Base-by-base conservation (phyloP, 2,329 filamentous ascomycete species). In the Colletotrichum sp. region DNA sequence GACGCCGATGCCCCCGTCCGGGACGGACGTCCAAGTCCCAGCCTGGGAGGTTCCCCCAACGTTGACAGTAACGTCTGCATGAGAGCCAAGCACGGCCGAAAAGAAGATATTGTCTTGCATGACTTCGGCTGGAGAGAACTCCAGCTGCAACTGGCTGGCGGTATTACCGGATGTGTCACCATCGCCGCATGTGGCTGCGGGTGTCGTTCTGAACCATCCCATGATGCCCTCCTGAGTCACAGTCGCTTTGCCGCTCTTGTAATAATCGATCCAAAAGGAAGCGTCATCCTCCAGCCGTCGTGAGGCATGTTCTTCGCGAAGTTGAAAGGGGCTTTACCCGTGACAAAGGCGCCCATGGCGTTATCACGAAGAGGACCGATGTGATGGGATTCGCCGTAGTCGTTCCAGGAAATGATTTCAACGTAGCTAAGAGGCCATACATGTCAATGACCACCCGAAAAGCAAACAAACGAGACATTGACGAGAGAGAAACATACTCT, bases 371-470 rank as follows among this genome's bases (percentile, higher is more conserved):
- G 78, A 0, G 88, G 86, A 9, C 85, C 86, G 70, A 90, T 88
- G 78, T 90, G 89, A 78, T 88, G 87, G 2, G 87, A 85, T 77
- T 90, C 89, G 21, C 88, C 88, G 73, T 84, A 90, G 76, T 91
- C 89, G 76, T 90, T 90, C 87, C 80, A 82, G n/a, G 83, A 84
- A 66, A 86, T 83, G 71, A 86, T 84, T 77, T 83, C 76, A 24
- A 90, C 84, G 24, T 57, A 57, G 24, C 54, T 57, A 1, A 0
- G 12, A 57, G 5, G 0, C 3, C 13, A 29, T 2, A 0, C 9
- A 18, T 27, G 54, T 57, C 2, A 57, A 24, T 13, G 5, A 2
- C 5, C 7, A 5, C 2, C 27, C 29, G 16, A 5, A 55, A 27
- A 27, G 8, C 11, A 82, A 86, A 82, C 83, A 91, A 63, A 86